Conservation (phyloP, 306 rosid genomes). For the Inga laurina region DNA sequence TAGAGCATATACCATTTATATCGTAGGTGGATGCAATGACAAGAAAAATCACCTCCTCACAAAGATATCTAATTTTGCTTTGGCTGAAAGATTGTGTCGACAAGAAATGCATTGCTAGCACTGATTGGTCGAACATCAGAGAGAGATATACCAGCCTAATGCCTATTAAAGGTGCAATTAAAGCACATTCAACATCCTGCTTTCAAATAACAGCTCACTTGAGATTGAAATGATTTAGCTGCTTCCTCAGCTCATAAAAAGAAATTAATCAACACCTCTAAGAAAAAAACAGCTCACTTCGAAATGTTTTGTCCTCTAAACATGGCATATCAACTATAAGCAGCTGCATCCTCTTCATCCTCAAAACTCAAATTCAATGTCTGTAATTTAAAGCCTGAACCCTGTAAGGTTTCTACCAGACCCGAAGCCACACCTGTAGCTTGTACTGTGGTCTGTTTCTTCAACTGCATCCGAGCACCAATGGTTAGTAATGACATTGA, state of each 20-base stretch:
- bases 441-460: slow-evolving; percentile 65
- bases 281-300: no score
- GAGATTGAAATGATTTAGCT: not conserved
- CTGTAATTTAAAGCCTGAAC: slow-evolving; percentile 69
- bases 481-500: not conserved
- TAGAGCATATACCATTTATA: not conserved
- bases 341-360: slow-evolving; percentile 49
- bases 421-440: slow-evolving; percentile 74
- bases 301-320: not conserved
- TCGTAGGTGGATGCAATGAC: not conserved
- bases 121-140: not conserved
- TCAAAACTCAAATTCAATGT: slow-evolving; percentile 66
- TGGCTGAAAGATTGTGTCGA: not conserved
- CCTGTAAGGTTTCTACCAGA: slow-evolving; percentile 62
- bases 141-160: not conserved
- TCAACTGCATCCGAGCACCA: slow-evolving; percentile 42
- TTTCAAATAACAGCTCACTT: not conserved
- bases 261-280: not conserved
- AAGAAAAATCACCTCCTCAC: not conserved
- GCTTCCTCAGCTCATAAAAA: not conserved
- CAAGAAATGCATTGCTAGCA: not conserved
- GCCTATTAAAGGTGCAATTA: not conserved
- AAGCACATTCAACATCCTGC: not conserved
- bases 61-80: not conserved
- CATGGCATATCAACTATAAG: slow-evolving; percentile 27